Evolutionary conservation across 441 rosid genomes (phyloP), one percentile per base, ranked within the genome.

Genomic region (Erodium moschatum): DNA sequence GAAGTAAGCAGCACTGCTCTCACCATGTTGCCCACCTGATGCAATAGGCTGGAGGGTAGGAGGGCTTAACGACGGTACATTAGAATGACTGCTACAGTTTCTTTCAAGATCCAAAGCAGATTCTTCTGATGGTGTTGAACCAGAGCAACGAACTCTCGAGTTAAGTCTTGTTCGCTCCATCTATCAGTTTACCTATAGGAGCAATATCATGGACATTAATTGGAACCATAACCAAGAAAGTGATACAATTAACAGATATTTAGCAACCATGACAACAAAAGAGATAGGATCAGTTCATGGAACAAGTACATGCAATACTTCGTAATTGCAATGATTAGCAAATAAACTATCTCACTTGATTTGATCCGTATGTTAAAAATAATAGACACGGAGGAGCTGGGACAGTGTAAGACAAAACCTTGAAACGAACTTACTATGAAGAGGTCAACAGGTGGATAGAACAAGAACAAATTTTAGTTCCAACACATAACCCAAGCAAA

Each of bases 1-100:
- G 87, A 92, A 92, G 81, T 88, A 92, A 54, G 96, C 89, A 74
- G 97, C 95, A 80, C 81, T 92, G 78, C 87, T 87, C 74, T 92
- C 98, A 46, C 91, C 85, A 75, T 85, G 94, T 81, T 90, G 97
- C 73, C 89, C 87, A 52, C 84, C 81, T 0, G 97, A 89, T 48
- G 94, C 84, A 77, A 87, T 81, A 74, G 86, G 97, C 73, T 86
- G 96, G 78, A 90, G 82, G 15, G 90, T 79, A n/a, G 90, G 80
- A n/a, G 95, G 38, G 38, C 38, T 93, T 24, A 86, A 83, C 69
- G 89, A 90, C 58, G 75, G 87, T 21, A 77, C 67, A 76, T 83
- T 84, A 42, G 79, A 68, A 81, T 78, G 84, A 75, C 74, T 77
- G 78, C 70, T 83, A 68, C 72, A 81, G 65, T 89, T 92, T 79